Base-by-base conservation (phyloP, 352 stramenopile species). In the Paralagenidium karlingii region DNA sequence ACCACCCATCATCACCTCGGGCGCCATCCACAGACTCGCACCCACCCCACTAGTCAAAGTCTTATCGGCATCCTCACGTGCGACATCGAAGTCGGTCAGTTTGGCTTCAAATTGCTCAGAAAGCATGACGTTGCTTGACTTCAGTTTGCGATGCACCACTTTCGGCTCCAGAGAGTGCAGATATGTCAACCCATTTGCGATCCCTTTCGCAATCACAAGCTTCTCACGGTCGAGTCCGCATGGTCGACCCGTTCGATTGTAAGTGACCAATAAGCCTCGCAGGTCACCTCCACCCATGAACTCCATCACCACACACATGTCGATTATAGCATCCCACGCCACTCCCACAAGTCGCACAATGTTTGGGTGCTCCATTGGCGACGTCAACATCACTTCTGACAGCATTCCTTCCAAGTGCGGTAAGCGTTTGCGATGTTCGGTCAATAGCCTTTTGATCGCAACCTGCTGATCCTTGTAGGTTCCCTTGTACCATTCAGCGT, bases 41-140 rank as follows among this genome's bases (percentile, higher is more conserved):
- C 76, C 76, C 33, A 64, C 80, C 45, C 90, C 83, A 5, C 76
- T 68, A 13, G 76, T 90, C 68, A 87, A 91, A 3, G 75, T 90
- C 40, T 89, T 63, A 33, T 86, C 67, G 10, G 78, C 73, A 41
- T 90, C 88, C 22, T 86, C 80, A 12, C 74, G 55, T 1, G 67
- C 73, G 8, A 91, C 53, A 2, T 57, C 62, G 54, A 77, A 77
- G 45, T 77, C 63, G 9, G 58, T 66, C 25, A 70, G 58, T 53
- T 73, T 76, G 19, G 44, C 61, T 3, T 48, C 42, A 43, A 53
- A 65, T 21, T 60, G 39, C 20, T 54, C 44, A 34, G 58, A 48
- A n/a, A 73, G 53, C 9, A 73, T 32, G 16, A 73, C 36, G 41
- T 73, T 73, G 24, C 61, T 43, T 20, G 40, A 58, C 42, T 73